Evolutionary conservation across 2,329 filamentous ascomycete genomes (phyloP).

Genomic region (Fusarium kyushuense): DNA sequence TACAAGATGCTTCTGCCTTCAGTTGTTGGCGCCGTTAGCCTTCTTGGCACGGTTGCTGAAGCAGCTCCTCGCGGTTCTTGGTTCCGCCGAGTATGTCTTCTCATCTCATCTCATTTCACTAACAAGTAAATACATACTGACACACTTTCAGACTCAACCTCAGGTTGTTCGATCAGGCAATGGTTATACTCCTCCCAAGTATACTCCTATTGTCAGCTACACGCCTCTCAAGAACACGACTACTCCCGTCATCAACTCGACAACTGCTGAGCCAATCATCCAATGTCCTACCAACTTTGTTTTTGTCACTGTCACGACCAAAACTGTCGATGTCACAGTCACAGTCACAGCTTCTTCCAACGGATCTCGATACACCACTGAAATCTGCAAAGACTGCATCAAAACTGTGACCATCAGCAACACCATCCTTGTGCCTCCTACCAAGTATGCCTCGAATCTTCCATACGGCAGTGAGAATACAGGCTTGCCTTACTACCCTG

Average conservation of each 20-base stretch:
- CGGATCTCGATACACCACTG: slow-evolving; percentile 34
- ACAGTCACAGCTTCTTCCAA: slow-evolving; percentile 51
- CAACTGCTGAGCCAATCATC: slow-evolving; percentile 17
- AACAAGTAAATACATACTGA: slow-evolving; percentile 15
- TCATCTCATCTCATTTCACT: neutral
- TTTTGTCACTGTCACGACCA: slow-evolving; percentile 49
- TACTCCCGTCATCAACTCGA: slow-evolving; percentile 18
- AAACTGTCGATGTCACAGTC: slow-evolving; percentile 52
- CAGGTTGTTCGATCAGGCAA: slow-evolving; percentile 16
- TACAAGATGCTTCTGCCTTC: slow-evolving; percentile 44
- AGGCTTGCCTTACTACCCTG: slow-evolving; percentile 16
- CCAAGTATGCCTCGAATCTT: slow-evolving; percentile 26
- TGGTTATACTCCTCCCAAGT: slow-evolving; percentile 12
- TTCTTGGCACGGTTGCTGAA: slow-evolving; percentile 45
- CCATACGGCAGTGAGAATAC: slow-evolving; percentile 28
- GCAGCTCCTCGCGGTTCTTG: slow-evolving; percentile 43
- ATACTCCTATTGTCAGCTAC: slow-evolving; percentile 23
- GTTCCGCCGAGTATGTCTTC: slow-evolving; percentile 33
- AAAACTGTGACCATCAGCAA: slow-evolving; percentile 21
- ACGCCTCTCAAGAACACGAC: slow-evolving; percentile 31
- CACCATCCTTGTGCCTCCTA: slow-evolving; percentile 23
- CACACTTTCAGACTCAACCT: slow-evolving; percentile 8
- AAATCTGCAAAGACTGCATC: slow-evolving; percentile 26
- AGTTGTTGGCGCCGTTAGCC: slow-evolving; percentile 45
- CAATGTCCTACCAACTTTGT: slow-evolving; percentile 45